A percentile compares a stretch with the other conserved stretches of the same genome.
phyloP scores from a whole-genome alignment of 208 protist genomes.

The Crithidia brevicula region DNA sequence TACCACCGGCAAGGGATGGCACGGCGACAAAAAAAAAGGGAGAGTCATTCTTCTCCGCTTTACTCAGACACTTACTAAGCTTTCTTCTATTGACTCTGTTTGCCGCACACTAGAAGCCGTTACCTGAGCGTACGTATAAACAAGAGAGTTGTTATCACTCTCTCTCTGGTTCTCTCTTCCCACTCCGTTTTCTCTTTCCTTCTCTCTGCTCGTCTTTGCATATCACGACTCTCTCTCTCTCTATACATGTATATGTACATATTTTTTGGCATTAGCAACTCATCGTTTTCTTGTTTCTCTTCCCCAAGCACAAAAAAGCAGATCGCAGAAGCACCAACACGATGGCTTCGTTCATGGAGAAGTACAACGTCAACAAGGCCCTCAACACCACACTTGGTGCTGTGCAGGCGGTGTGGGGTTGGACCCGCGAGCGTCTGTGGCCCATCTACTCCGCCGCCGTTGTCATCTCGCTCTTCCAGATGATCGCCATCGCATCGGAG shows the following conservation, averaged over 20 bases:
- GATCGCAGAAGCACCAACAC: too few species aligned
- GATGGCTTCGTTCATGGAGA: constrained; percentile 62
- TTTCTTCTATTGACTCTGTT: too few species aligned
- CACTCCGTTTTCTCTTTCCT: background rate
- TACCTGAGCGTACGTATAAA: too few species aligned
- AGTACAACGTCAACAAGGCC: constrained; percentile 39
- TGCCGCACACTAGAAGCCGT: too few species aligned
- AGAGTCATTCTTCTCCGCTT: too few species aligned
- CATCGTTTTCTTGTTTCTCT: constrained; percentile 1
- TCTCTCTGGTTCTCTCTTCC: background rate
- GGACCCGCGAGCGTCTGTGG: constrained; percentile 71
- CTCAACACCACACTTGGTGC: constrained; percentile 27
- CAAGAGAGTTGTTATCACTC: too few species aligned
- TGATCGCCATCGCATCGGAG: constrained; percentile 74
- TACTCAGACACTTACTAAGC: too few species aligned
- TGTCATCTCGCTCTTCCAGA: constrained; percentile 74
- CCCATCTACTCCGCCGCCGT: constrained; percentile 80
- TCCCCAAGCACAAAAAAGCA: constrained; percentile 7
- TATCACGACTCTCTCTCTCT: too few species aligned
- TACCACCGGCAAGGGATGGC: too few species aligned
- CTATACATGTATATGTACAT: background rate
- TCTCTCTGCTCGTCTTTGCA: background rate
- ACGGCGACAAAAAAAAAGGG: too few species aligned
- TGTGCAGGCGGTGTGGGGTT: constrained; percentile 46
- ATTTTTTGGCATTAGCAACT: background rate